Evolutionary conservation across 176 grass and related monocot genomes (phyloP).

Genomic region (Paspalum vaginatum): DNA sequence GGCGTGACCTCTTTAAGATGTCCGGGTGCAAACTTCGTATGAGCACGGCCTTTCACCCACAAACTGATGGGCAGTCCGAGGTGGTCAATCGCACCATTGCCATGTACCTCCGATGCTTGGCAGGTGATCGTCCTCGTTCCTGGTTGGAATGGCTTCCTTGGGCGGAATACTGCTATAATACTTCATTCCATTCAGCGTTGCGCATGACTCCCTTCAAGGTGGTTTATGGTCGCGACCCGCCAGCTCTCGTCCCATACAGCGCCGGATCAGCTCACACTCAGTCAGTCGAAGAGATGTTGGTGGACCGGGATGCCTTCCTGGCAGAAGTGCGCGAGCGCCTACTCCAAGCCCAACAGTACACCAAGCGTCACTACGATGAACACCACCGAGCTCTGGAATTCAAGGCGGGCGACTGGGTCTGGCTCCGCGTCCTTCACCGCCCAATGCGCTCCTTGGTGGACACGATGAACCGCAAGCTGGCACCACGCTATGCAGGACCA

Average conservation of each 20-base stretch:
- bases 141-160: not conserved
- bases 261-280: fast-evolving
- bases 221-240: not conserved
- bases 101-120: not conserved
- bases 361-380: not conserved
- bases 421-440: not conserved
- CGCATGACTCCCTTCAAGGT: not conserved
- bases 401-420: not conserved
- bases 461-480: too few relatives aligned
- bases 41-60: too few relatives aligned
- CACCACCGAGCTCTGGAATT: not conserved
- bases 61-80: too few relatives aligned
- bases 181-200: too few relatives aligned
- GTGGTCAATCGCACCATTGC: not conserved
- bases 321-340: not conserved
- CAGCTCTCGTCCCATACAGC: fast-evolving
- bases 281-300: not conserved
- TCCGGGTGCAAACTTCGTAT: too few relatives aligned
- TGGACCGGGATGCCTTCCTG: not conserved
- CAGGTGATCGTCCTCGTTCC: fast-evolving
- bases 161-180: not conserved
- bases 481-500: too few relatives aligned
- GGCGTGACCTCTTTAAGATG: too few relatives aligned
- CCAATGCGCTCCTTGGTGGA: too few relatives aligned
- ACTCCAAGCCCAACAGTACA: not conserved